These are phyloP conservation scores for Alopecurus myosuroides DNA, from an alignment of 176 grass and related monocot genomes.

Conservation along the genomic window DNA sequence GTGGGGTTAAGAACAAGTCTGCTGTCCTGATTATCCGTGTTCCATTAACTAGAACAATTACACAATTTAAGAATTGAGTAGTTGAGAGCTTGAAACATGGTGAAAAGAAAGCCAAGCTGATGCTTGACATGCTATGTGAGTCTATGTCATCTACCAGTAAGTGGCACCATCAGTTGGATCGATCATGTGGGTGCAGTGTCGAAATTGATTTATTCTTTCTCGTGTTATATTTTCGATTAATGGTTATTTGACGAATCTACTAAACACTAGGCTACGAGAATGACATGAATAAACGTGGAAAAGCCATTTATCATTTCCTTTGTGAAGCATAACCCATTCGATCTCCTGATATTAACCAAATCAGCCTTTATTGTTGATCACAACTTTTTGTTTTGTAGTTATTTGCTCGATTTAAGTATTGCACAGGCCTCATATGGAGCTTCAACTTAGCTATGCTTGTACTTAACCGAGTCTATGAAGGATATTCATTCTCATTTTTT, in stretches of 20 bases:
- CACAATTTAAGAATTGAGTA: neutral
- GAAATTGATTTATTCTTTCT: neutral
- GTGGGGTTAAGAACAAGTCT: neutral
- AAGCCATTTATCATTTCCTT: neutral
- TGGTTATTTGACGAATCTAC: neutral
- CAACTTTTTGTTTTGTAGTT: conserved; percentile 48
- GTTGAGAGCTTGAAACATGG: neutral
- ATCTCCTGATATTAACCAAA: neutral
- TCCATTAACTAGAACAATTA: neutral
- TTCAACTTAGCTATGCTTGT: conserved; percentile 79
- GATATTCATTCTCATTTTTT: conserved; percentile 88
- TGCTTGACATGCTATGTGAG: neutral
- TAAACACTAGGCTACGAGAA: neutral
- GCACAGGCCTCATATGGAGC: conserved; percentile 65
- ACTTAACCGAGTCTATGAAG: conserved; percentile 90
- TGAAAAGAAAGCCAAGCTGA: neutral
- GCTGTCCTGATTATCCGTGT: neutral
- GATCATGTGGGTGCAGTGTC: neutral
- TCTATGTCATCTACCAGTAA: neutral
- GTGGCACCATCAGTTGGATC: neutral
- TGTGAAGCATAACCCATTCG: neutral
- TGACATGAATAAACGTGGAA: neutral
- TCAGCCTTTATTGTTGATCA: neutral
- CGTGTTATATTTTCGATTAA: neutral
- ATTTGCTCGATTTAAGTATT: conserved; percentile 65